These are phyloP conservation scores for Fragaria ananassa DNA, from an alignment of 306 rosid species.

Conservation along the genomic window DNA sequence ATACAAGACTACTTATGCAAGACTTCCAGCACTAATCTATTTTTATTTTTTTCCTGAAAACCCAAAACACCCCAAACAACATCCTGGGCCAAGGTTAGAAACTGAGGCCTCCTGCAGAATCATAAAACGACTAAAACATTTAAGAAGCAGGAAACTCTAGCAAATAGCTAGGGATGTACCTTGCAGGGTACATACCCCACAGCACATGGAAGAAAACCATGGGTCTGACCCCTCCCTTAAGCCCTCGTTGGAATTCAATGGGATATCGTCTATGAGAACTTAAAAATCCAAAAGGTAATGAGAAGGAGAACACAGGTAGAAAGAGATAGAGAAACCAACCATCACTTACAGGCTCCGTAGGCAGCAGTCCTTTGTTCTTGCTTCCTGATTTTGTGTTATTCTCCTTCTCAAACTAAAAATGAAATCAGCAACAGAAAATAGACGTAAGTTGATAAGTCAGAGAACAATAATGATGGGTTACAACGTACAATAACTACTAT, in stretches of 20 bases:
- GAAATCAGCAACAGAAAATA: background rate
- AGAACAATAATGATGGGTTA: background rate
- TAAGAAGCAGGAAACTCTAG: background rate
- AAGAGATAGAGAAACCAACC: background rate
- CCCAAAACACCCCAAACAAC: background rate
- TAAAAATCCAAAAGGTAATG: background rate
- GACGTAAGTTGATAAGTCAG: background rate
- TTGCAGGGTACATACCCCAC: background rate
- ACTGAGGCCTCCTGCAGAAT: background rate
- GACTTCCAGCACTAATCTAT: too few species aligned
- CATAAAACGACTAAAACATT: background rate
- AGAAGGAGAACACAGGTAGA: background rate
- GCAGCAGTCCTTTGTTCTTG: background rate
- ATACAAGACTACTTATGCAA: background rate
- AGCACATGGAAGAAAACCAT: background rate
- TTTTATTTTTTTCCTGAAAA: background rate
- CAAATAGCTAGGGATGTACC: background rate
- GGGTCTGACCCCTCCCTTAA: background rate
- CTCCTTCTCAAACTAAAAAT: slow-evolving; percentile 18
- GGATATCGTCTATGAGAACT: background rate
- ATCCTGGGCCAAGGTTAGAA: background rate
- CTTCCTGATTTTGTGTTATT: slow-evolving; percentile 3
- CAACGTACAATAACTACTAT: background rate
- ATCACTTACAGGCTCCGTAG: background rate
- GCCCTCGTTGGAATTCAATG: background rate